These are phyloP conservation scores for Phytophthora pseudosyringae DNA, from an alignment of 352 stramenopile species.

Conservation along the genomic window DNA sequence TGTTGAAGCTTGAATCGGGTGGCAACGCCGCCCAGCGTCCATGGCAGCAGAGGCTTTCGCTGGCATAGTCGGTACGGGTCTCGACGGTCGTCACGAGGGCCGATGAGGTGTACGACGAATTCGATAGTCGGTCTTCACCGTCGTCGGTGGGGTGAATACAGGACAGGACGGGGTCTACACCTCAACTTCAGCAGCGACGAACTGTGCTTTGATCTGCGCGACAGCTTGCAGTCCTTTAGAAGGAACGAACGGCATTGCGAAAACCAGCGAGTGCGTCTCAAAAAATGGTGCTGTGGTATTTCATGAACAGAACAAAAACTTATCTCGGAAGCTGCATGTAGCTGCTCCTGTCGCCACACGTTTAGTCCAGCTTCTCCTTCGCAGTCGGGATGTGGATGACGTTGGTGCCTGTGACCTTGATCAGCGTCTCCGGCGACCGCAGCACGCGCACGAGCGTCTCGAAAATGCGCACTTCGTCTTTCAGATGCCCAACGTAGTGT, in stretches of 20 bases:
- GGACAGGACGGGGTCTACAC: neutral
- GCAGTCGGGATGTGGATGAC: conserved; percentile 87
- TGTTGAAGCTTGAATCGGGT: neutral
- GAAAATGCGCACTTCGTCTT: conserved; percentile 90
- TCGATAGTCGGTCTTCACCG: conserved; percentile 12
- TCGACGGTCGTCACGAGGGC: conserved; percentile 14
- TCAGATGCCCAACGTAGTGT: conserved; percentile 87
- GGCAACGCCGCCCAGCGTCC: neutral
- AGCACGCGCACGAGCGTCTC: conserved; percentile 88
- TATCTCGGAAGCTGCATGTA: neutral
- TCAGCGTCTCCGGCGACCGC: conserved; percentile 82
- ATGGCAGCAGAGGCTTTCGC: too few relatives aligned
- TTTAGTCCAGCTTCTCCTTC: conserved; percentile 86
- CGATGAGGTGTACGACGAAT: conserved; percentile 14
- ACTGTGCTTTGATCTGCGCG: too few relatives aligned
- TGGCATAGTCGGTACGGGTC: conserved; percentile 8
- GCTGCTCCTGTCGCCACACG: neutral
- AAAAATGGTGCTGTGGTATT: neutral
- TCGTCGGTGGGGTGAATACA: conserved; percentile 8
- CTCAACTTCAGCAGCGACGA: too few relatives aligned
- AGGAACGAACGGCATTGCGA: neutral
- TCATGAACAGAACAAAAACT: conserved; percentile 10
- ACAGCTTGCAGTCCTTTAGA: neutral
- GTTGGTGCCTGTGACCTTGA: conserved; percentile 86
- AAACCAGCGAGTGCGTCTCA: too few relatives aligned